These are phyloP conservation scores for Aspergillus oerlinghausenensis DNA, from an alignment of 2,329 filamentous ascomycete species.

Conservation along the genomic window DNA sequence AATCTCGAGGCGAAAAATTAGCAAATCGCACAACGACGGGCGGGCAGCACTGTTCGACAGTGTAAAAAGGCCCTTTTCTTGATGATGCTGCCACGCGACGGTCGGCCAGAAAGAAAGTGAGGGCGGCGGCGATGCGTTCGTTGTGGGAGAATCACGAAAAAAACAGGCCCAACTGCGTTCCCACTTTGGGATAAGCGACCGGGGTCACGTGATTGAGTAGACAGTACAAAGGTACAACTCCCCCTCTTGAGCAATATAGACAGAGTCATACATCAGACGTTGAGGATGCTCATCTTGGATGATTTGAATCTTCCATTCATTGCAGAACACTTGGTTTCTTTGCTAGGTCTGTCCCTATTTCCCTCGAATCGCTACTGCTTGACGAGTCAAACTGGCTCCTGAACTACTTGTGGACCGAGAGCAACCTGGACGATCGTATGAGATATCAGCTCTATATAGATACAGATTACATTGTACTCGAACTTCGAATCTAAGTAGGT, in stretches of 20 bases:
- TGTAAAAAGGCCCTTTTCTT: slow-evolving; percentile 14
- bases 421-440: background rate
- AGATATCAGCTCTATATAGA: background rate
- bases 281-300: background rate
- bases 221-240: background rate
- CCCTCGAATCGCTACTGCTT: background rate
- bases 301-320: background rate
- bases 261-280: background rate
- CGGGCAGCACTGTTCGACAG: slow-evolving; percentile 27
- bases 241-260: background rate
- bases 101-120: slow-evolving; percentile 15
- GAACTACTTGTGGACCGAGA: background rate
- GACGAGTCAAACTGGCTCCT: background rate
- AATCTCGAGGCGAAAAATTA: slow-evolving; percentile 7
- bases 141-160: slow-evolving; percentile 35
- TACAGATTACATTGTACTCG: background rate
- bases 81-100: slow-evolving; percentile 35
- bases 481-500: background rate
- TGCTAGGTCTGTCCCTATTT: too few species aligned
- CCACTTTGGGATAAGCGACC: slow-evolving; percentile 36
- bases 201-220: slow-evolving; percentile 23
- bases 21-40: slow-evolving; percentile 22
- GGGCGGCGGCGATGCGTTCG: slow-evolving; percentile 10
- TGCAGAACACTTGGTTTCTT: background rate
- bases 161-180: slow-evolving; percentile 21